Conservation (phyloP, 2,329 filamentous ascomycete species). For the Xylariales sp. region DNA sequence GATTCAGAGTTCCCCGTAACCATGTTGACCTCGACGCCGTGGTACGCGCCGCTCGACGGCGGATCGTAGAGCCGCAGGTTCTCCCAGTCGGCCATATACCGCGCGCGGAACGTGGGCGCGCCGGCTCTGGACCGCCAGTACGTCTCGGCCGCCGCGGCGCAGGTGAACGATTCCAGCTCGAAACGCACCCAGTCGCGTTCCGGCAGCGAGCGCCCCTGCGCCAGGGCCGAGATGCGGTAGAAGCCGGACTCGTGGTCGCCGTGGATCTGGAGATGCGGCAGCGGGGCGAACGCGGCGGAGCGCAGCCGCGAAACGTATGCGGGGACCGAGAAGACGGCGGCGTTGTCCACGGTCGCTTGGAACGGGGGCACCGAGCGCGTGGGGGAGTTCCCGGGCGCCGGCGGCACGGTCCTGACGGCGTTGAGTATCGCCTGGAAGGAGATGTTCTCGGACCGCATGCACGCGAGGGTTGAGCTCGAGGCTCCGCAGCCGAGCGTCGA, state of each 20-base stretch:
- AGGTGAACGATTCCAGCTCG: conserved; percentile 29
- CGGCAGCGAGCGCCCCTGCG: conserved; percentile 25
- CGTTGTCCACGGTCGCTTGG: conserved; percentile 27
- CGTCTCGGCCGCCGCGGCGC: conserved; percentile 25
- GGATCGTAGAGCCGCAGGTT: conserved; percentile 27
- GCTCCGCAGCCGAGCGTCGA: conserved; percentile 26
- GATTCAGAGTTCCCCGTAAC: conserved; percentile 25
- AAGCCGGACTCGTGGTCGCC: conserved; percentile 30
- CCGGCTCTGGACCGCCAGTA: conserved; percentile 23
- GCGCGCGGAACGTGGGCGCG: conserved; percentile 16
- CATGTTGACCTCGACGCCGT: conserved; percentile 32
- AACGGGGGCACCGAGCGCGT: conserved; percentile 30
- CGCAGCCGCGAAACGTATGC: conserved; percentile 25
- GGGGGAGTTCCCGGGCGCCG: conserved; percentile 15
- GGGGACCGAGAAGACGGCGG: conserved; percentile 13
- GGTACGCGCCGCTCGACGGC: conserved; percentile 29
- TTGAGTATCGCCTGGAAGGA: conserved; percentile 27
- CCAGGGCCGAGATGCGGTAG: conserved; percentile 30
- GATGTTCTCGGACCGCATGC: conserved; percentile 32
- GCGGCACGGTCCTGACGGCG: conserved; percentile 23
- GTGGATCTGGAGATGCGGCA: conserved; percentile 30
- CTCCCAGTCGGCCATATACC: conserved; percentile 28
- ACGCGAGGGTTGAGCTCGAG: conserved; percentile 23
- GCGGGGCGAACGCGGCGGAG: conserved; percentile 10
- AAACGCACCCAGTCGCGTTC: conserved; percentile 25